Conservation (phyloP, 192 early-diverging fungal species). For the Backusella mclennaniae region DNA sequence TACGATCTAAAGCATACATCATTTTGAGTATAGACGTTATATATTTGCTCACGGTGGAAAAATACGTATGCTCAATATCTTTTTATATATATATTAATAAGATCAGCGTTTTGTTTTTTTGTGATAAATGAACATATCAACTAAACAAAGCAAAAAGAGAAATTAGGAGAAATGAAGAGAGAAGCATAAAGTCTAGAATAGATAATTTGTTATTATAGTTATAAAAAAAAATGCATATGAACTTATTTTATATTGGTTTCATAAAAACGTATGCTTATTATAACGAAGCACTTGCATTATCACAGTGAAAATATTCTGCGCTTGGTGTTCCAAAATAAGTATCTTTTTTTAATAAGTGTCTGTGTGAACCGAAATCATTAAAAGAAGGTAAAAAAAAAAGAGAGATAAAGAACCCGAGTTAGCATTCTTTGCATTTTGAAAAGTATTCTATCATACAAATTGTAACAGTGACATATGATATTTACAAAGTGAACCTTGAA, state of each 20-base stretch:
- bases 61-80: neutral
- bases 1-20: neutral
- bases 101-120: neutral
- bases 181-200: constrained; percentile 1
- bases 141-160: neutral
- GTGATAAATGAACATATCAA: neutral
- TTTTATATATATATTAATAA: neutral
- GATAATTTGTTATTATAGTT: neutral
- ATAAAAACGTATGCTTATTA: neutral
- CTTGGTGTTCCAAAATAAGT: neutral
- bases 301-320: neutral
- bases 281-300: neutral
- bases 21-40: neutral
- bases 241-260: neutral
- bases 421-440: neutral
- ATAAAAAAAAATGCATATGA: neutral
- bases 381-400: neutral
- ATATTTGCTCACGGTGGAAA: neutral
- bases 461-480: too few relatives aligned
- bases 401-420: neutral
- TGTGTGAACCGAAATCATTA: neutral
- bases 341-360: neutral
- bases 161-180: neutral
- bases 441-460: neutral
- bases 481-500: neutral